Evolutionary conservation across 75 land plant genomes (phyloP), one percentile per base, ranked within the genome.

Genomic region (Cupressus sempervirens): DNA sequence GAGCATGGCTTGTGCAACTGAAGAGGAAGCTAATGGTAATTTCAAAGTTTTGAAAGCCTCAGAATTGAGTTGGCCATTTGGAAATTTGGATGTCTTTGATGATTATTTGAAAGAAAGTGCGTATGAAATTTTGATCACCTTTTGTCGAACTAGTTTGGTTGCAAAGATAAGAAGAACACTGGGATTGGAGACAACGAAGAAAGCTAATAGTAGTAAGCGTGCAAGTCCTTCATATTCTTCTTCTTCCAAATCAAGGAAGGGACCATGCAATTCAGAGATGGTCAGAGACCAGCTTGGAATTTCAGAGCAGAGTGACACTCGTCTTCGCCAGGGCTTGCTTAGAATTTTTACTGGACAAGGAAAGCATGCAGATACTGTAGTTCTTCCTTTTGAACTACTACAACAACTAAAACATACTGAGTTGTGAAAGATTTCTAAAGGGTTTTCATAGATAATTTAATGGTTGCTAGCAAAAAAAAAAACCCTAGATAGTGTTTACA

Each of bases 121-220:
- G 34, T 96, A 93, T 87, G 98, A 96, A 88, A 91, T 96, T 85
- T 89, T 96, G 87, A 91, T 95, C 73, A 89, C 90, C 68, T 90
- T 89, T 13, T 92, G 91, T 79, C 92, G 98, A 48, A 76, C 98
- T 0, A 92, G 94, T 3, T 58, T 92, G 26, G 98, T 97, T 32
- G 97, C 91, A 40, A 91, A 88, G 87, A 88, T 97, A 91, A 95
- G 94, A 92, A 95, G 89, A 92, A 97, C 99, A 30, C 77, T 95
- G 38, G 99, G 99, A 29, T 48, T 95, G 77, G 89, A 89, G 85
- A 85, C 89, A 34, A 86, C 87, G 80, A 68, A 84, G 32, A 38
- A 88, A 15, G 4, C 62, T n/a, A 83, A 73, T 34, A 75, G 7
- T 85, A 41, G 35, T 50, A 2, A 32, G 83, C 29, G 50, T 43